Evolutionary conservation across 1,284 basidiomycete species (phyloP).

Genomic region (Ceratobasidium sp.): DNA sequence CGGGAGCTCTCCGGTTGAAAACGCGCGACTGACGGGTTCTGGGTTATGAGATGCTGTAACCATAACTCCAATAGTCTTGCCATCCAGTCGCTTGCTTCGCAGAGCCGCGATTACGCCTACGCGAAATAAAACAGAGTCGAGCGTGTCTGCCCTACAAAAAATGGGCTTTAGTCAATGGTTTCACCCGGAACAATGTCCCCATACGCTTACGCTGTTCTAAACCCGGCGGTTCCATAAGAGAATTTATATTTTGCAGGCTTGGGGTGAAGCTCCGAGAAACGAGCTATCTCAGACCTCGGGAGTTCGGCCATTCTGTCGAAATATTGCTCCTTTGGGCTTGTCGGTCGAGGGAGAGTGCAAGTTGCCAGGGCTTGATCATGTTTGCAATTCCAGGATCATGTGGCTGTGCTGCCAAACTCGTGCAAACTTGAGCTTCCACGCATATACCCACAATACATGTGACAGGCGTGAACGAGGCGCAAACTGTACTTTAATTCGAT

Average conservation of each 20-base stretch:
- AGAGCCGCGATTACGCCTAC: conserved; percentile 92
- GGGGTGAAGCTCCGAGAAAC: conserved; percentile 65
- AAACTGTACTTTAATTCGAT: neutral
- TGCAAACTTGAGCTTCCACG: neutral
- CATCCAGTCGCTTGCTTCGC: conserved; percentile 89
- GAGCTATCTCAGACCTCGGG: conserved; percentile 37
- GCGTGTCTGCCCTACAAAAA: conserved; percentile 73
- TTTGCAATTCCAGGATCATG: conserved; percentile 33
- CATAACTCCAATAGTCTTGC: conserved; percentile 97
- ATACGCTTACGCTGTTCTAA: conserved; percentile 86
- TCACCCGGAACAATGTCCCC: conserved; percentile 27
- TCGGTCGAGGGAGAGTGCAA: conserved; percentile 12
- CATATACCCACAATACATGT: conserved; percentile 5
- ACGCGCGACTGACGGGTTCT: conserved; percentile 74
- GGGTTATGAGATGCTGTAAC: conserved; percentile 99
- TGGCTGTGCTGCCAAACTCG: neutral
- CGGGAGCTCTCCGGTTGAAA: conserved; percentile 15
- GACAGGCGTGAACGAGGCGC: neutral
- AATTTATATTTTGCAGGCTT: conserved; percentile 76
- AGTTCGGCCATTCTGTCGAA: conserved; percentile 35
- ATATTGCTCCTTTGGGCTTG: neutral
- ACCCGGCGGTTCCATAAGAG: conserved; percentile 95
- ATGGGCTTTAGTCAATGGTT: conserved; percentile 46
- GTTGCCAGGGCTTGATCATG: conserved; percentile 17
- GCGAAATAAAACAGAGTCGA: conserved; percentile 95